Percentiles rank a stretch among this genome's conserved stretches.
These are phyloP conservation scores for Aspergillus bertholletiae DNA, from an alignment of 495 filamentous ascomycete species.

Conservation along the genomic window DNA sequence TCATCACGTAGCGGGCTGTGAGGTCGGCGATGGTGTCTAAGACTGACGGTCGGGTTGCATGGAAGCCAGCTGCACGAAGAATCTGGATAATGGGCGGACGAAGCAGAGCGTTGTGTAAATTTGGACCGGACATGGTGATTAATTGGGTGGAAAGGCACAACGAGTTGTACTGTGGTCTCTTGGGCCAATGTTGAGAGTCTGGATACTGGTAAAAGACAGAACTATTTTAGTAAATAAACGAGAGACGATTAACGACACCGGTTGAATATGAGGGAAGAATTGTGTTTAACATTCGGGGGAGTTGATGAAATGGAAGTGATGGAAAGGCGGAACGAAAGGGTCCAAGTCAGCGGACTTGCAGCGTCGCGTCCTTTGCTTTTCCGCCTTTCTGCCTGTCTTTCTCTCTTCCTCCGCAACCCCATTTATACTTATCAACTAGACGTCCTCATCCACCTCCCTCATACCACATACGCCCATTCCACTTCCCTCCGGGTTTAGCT, in stretches of 20 bases:
- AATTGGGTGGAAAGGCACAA: not conserved
- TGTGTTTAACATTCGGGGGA: not conserved
- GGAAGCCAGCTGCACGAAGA: slow-evolving; percentile 81
- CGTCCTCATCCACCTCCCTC: not conserved
- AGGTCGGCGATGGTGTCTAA: slow-evolving; percentile 77
- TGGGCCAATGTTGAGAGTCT: not conserved
- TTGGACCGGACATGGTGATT: slow-evolving; percentile 35
- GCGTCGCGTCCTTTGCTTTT: too few relatives aligned
- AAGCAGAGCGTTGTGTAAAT: slow-evolving; percentile 71
- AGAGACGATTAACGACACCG: not conserved
- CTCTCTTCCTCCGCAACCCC: not conserved
- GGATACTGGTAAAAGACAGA: not conserved
- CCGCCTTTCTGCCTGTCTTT: not conserved
- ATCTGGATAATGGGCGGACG: slow-evolving; percentile 81
- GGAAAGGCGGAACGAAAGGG: not conserved
- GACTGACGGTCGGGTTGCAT: slow-evolving; percentile 67
- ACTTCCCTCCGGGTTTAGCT: not conserved
- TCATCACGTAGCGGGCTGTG: slow-evolving; percentile 65
- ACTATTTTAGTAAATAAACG: not conserved
- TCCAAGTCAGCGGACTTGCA: not conserved
- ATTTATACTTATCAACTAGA: too few relatives aligned
- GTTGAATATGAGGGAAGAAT: not conserved
- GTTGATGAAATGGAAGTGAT: not conserved
- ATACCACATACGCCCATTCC: not conserved
- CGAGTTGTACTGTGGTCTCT: too few relatives aligned